phyloP scores from a whole-genome alignment of 768 basidiomycete species.

The Leccinum subtestaceum region DNA sequence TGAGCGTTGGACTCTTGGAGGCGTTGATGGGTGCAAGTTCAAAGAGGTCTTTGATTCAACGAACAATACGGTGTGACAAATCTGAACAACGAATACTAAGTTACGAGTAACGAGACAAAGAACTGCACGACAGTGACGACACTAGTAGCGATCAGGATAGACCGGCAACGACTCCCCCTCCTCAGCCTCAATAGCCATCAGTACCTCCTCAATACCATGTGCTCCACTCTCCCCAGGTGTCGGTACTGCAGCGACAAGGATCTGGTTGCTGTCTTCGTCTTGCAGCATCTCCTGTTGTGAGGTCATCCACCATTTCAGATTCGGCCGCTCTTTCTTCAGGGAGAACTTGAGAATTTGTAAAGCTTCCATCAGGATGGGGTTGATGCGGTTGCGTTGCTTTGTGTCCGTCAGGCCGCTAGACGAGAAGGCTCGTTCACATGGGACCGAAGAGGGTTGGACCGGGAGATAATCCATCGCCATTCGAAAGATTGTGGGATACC shows the following conservation, averaged over 20 bases:
- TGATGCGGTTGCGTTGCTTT: not conserved
- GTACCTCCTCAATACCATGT: not conserved
- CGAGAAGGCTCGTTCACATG: not conserved
- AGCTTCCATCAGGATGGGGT: not conserved
- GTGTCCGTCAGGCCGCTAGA: not conserved
- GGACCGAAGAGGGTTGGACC: constrained; percentile 11
- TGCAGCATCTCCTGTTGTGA: not conserved
- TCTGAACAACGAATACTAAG: no score
- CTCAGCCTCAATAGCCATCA: not conserved
- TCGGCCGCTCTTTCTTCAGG: not conserved
- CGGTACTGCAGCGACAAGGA: not conserved
- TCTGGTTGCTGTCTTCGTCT: not conserved
- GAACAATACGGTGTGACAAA: no score
- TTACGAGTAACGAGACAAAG: no score
- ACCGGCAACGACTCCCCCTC: not conserved
- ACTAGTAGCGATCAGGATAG: no score
- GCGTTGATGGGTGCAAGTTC: no score
- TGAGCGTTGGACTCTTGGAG: no score
- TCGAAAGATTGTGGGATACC: constrained; percentile 17
- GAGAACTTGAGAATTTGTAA: not conserved
- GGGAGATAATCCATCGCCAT: constrained; percentile 25
- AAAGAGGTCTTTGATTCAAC: no score
- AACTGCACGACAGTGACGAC: no score
- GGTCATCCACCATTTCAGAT: not conserved
- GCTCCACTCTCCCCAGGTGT: not conserved